Evolutionary conservation across 1,284 basidiomycete genomes (phyloP), one percentile per base, ranked within the genome.

Genomic region (Pseudozyma sp.): DNA sequence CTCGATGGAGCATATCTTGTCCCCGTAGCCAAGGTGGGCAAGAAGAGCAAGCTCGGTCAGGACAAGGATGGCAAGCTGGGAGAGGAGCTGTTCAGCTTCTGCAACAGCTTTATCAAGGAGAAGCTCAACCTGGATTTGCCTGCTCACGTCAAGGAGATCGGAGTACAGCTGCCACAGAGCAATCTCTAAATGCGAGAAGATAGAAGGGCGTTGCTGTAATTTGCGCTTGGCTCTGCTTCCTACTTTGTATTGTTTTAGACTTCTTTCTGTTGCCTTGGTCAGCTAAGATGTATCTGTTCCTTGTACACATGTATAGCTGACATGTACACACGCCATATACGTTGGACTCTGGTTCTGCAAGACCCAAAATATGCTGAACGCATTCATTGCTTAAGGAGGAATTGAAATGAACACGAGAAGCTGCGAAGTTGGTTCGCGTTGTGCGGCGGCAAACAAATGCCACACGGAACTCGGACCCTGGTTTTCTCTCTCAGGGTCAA

Each of bases 1-100:
- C 66, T 74, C 49, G 80, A 77, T 43, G 83, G 70, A 0, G 59
- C 66, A 17, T 84, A 82, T 60, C 68, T 84, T 11, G 74, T 73
- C 11, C 82, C 83, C 0, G 75, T 80, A 14, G 83, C 80, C 29
- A 66, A 75, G 56, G 10, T 70, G n/a, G 76, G 60, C 7, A 39
- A 47, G 45, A 69, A 69, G 60, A 65, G 69, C 49, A 58, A 54
- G 37, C 34, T 62, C 4, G 76, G 69, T 3, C 16, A 66, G n/a
- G 72, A 75, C 55, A 54, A 66, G 47, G 64, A 71, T 31, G 76
- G 66, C 8, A 59, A 56, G 54, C 54, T 71, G 1, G 75, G 62
- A 24, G 39, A 39, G 1, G 68, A 78, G 52, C 62, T 78, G 19
- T 62, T 75, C n/a, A 55, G 44, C 40, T 75, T 75, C 62, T 68